phyloP scores from a whole-genome alignment of 1,139 yeast genomes.

The Scheffersomyces parashehatae region DNA sequence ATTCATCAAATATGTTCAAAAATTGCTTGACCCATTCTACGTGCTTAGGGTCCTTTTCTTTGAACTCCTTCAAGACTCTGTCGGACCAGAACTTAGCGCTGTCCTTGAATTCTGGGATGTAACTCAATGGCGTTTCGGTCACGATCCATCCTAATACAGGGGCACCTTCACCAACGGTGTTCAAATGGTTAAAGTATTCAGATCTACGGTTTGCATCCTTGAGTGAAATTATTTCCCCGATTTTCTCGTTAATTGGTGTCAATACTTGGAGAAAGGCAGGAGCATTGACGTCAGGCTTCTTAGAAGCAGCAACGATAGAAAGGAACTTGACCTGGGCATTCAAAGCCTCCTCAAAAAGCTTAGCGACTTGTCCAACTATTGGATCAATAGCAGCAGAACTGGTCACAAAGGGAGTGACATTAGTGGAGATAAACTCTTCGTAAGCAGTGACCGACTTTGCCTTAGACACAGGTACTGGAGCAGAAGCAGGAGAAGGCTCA shows the following conservation, averaged over 20 bases:
- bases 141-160: conserved; percentile 93
- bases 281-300: conserved; percentile 62
- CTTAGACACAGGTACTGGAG: conserved; percentile 20
- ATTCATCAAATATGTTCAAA: conserved; percentile 61
- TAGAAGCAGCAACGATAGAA: conserved; percentile 56
- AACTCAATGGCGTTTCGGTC: conserved; percentile 66
- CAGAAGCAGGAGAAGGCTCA: conserved; percentile 9
- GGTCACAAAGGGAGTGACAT: conserved; percentile 61
- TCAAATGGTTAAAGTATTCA: conserved; percentile 66
- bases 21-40: conserved; percentile 80
- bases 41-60: conserved; percentile 64
- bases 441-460: conserved; percentile 54
- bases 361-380: conserved; percentile 60
- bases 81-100: conserved; percentile 94
- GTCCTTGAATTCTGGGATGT: conserved; percentile 82
- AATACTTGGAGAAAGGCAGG: conserved; percentile 59
- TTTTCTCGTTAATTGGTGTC: conserved; percentile 64
- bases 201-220: conserved; percentile 78
- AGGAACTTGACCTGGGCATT: conserved; percentile 59
- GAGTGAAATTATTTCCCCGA: conserved; percentile 57
- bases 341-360: conserved; percentile 59
- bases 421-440: conserved; percentile 51
- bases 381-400: conserved; percentile 63
- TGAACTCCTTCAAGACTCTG: conserved; percentile 80
- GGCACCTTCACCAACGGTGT: conserved; percentile 84